Conservation (phyloP, 257 asterid genomes). For the Solanum etuberosum region DNA sequence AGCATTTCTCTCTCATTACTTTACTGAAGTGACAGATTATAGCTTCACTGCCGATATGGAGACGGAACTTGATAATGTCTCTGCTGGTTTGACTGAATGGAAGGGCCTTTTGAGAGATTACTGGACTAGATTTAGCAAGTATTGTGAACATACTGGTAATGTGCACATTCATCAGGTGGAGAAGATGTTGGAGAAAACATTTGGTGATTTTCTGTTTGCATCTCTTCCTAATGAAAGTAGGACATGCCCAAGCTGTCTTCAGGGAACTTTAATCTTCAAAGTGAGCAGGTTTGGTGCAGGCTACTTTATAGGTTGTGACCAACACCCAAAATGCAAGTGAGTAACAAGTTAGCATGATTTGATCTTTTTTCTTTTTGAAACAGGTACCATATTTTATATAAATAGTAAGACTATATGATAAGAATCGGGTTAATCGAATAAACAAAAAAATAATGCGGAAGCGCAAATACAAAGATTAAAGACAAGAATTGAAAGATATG, state of each 20-base stretch:
- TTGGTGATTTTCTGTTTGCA: conserved; percentile 62
- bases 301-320: conserved; percentile 89
- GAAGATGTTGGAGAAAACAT: conserved; percentile 86
- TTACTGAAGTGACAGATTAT: conserved; percentile 88
- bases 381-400: neutral
- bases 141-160: conserved; percentile 50
- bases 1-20: conserved; percentile 74
- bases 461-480: neutral
- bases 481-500: neutral
- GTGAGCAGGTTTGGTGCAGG: conserved; percentile 89
- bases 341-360: conserved; percentile 9
- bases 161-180: conserved; percentile 84
- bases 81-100: conserved; percentile 92
- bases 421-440: neutral
- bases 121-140: conserved; percentile 87
- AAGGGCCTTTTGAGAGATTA: conserved; percentile 90
- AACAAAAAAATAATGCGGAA: neutral
- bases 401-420: neutral
- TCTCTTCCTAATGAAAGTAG: conserved; percentile 53
- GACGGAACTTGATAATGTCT: conserved; percentile 92
- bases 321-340: conserved; percentile 94
- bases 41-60: conserved; percentile 97
- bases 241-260: conserved; percentile 77
- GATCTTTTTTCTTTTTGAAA: neutral
- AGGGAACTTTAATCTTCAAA: conserved; percentile 75